Percentiles rank a stretch among this genome's conserved stretches.
These are phyloP conservation scores for Leucocoprinus leucothites DNA, from an alignment of 768 basidiomycete species.

Conservation along the genomic window DNA sequence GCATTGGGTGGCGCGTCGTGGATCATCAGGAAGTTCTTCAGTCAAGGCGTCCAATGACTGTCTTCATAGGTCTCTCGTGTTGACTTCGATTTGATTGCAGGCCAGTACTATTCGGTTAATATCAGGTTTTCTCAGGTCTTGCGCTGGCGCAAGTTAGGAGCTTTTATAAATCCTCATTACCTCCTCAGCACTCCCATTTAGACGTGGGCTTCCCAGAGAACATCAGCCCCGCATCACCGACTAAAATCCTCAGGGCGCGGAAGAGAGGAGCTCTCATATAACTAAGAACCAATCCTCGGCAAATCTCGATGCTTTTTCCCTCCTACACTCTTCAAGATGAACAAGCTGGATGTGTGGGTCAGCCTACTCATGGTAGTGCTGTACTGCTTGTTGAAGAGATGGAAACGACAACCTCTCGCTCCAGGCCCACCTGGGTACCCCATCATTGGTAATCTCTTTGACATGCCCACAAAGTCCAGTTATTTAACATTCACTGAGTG, in stretches of 20 bases:
- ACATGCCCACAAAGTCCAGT: conserved; percentile 8
- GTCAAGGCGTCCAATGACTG: too few species aligned
- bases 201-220: not conserved
- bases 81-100: too few species aligned
- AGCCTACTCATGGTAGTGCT: not conserved
- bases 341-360: not conserved
- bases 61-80: too few species aligned
- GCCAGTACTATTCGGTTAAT: too few species aligned
- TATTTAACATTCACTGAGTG: conserved; percentile 9
- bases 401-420: not conserved
- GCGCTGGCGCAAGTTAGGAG: too few species aligned
- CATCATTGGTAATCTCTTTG: conserved; percentile 11
- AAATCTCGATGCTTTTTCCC: not conserved
- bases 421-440: conserved; percentile 12
- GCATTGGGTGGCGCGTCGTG: too few species aligned
- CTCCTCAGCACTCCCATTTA: too few species aligned
- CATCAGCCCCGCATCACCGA: not conserved
- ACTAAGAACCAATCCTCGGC: not conserved
- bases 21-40: too few species aligned
- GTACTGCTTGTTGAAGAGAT: not conserved
- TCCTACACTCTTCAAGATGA: not conserved
- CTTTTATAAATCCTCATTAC: too few species aligned
- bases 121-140: too few species aligned
- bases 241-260: not conserved
- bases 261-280: not conserved